These are phyloP conservation scores for Barbarea vulgaris DNA, from an alignment of 345 rosid genomes.

Conservation along the genomic window DNA sequence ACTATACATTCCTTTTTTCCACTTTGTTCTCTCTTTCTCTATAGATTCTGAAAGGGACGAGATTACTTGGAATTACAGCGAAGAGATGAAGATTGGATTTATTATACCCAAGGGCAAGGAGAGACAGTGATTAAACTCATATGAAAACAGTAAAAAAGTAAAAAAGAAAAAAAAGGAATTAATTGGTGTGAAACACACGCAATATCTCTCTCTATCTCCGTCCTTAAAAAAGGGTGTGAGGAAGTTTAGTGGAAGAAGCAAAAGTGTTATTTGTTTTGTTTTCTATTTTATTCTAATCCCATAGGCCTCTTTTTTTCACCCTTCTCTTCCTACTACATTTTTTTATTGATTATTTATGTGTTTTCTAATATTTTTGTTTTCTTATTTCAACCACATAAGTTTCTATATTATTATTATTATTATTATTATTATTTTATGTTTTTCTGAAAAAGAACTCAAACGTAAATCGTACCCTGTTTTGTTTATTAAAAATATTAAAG, in stretches of 20 bases:
- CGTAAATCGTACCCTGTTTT: neutral
- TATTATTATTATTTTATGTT: neutral
- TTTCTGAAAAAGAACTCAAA: too few species aligned
- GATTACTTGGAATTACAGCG: neutral
- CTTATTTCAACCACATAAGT: neutral
- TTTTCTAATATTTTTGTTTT: neutral
- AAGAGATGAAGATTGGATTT: neutral
- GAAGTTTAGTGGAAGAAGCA: slow-evolving; percentile 60
- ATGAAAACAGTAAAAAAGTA: slow-evolving; percentile 37
- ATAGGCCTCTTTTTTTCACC: neutral
- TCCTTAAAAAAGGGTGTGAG: slow-evolving; percentile 40
- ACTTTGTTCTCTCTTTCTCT: slow-evolving; percentile 22
- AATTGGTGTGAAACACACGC: slow-evolving; percentile 55
- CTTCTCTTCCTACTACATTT: neutral
- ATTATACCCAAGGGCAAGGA: slow-evolving; percentile 12
- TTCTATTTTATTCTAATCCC: slow-evolving; percentile 25
- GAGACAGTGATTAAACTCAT: slow-evolving; percentile 35
- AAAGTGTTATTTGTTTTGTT: slow-evolving; percentile 46
- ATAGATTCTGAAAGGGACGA: neutral
- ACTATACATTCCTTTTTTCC: slow-evolving; percentile 13
- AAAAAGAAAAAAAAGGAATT: neutral
- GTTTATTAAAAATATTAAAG: neutral
- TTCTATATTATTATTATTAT: too few species aligned
- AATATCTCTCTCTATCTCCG: slow-evolving; percentile 35
- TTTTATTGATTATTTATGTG: too few species aligned